Base-by-base conservation (phyloP, 352 stramenopile species). In the Halophytophthora batemanensis region DNA sequence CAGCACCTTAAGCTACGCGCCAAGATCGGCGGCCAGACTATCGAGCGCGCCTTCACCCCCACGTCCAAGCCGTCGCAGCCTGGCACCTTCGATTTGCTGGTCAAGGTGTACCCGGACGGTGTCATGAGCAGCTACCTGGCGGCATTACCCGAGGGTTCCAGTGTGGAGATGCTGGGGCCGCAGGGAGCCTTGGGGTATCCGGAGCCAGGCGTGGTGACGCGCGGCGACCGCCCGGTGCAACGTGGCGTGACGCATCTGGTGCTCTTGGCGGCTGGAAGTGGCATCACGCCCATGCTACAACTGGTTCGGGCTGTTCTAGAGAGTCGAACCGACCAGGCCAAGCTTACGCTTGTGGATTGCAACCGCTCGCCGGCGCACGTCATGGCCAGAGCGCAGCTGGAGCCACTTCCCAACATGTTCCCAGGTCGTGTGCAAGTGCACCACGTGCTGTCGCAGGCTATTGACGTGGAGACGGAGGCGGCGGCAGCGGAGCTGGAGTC, bases 221-320 rank as follows among this genome's bases (percentile, higher is more conserved):
- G 71, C 25, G 69, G 73, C 13, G 65, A 66, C 23, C 75, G 77
- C 28, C 45, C 59, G 2, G 75, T 83, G 36, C 35, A 83, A 29
- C 62, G 43, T 12, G 61, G 64, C 47, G 71, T 77, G 17, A 59
- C 50, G n/a, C 78, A 95, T 40, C 52, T 92, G 25, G 78, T 90
- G 33, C 64, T 93, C 50, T 53, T 95, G 56, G 81, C 84, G 46
- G 84, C 74, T 0, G 84, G 84, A 6, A 91, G 72, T 18, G 84
- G 84, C 46, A 89, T 95, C 50, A 74, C 82, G 8, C 84, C 84
- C 0, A 92, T 95, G 82, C 78, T 95, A 23, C 79, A 93, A 56
- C 50, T 95, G 23, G 73, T 93, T 28, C 79, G 82, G 19, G 73
- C 73, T 6, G 63, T 79, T 25, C 71, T 93, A 43, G 81, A 93